Conservation (phyloP, 176 grass and related monocot species). For the Thalia dealbata region DNA sequence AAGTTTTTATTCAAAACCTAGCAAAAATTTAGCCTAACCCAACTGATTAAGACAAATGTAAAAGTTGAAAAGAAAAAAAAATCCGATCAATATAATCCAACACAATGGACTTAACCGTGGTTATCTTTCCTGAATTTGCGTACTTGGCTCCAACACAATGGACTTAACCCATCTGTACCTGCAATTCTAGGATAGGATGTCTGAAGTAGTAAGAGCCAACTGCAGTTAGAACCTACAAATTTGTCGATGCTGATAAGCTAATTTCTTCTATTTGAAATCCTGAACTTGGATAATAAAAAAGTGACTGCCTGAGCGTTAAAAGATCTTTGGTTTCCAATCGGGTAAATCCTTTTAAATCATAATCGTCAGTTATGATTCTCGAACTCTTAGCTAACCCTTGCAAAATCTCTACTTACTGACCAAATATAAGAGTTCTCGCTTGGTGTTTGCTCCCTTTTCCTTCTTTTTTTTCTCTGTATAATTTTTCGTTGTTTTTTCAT, state of each 20-base stretch:
- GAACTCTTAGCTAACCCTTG: no score
- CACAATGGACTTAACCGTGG: no score
- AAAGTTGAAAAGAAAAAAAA: no score
- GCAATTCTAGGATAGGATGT: background rate
- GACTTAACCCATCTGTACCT: background rate
- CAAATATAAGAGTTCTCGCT: no score
- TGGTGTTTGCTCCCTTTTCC: background rate
- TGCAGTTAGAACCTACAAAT: background rate
- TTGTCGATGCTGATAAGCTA: background rate
- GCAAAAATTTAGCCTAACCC: no score
- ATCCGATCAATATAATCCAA: no score
- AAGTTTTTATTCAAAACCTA: no score
- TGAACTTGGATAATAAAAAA: background rate
- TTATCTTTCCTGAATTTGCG: no score
- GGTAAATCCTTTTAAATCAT: background rate
- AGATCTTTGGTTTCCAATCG: background rate
- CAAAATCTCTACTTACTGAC: no score
- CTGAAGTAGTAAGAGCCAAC: background rate
- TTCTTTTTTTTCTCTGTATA: background rate
- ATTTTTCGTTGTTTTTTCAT: conserved; percentile 6
- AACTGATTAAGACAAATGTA: no score
- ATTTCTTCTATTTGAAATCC: background rate
- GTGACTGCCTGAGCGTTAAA: background rate
- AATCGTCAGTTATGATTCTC: no score
- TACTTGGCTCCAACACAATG: no score